phyloP scores from a whole-genome alignment of 805 yeast species.

The Blastobotrys parvus region DNA sequence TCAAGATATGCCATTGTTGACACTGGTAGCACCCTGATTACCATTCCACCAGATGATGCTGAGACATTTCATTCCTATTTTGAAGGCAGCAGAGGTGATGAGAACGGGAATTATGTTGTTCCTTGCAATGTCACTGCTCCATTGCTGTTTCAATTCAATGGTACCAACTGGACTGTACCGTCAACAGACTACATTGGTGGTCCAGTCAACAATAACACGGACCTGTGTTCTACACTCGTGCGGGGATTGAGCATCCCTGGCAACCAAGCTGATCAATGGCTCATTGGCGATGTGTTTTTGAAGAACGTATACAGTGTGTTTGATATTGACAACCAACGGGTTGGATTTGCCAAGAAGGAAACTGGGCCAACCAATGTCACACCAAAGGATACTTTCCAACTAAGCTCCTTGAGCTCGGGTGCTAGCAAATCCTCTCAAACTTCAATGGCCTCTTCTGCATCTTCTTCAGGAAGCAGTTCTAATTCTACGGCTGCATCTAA shows the following conservation, averaged over 20 bases:
- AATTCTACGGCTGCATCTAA: too few relatives aligned
- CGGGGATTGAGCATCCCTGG: constrained; percentile 42
- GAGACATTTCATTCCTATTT: constrained; percentile 45
- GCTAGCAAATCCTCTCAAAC: background rate
- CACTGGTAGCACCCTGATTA: constrained; percentile 59
- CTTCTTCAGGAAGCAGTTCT: too few relatives aligned
- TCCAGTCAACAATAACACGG: constrained; percentile 34
- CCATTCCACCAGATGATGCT: constrained; percentile 50
- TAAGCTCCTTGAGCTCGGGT: background rate
- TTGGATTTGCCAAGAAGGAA: constrained; percentile 47
- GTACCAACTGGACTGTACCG: constrained; percentile 37
- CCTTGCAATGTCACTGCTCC: constrained; percentile 42
- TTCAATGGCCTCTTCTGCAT: background rate
- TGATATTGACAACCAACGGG: constrained; percentile 39
- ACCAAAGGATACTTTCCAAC: constrained; percentile 8
- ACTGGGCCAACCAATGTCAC: constrained; percentile 13
- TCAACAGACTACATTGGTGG: constrained; percentile 43
- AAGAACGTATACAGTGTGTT: constrained; percentile 49
- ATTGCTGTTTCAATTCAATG: constrained; percentile 37
- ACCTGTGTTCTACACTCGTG: constrained; percentile 56
- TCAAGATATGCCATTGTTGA: constrained; percentile 41
- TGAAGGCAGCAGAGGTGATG: constrained; percentile 43
- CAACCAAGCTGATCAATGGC: constrained; percentile 40
- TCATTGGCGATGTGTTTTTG: constrained; percentile 56
- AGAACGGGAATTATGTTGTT: constrained; percentile 49